Conservation (phyloP, 495 filamentous ascomycete genomes). For the Talaromyces wortmannii region DNA sequence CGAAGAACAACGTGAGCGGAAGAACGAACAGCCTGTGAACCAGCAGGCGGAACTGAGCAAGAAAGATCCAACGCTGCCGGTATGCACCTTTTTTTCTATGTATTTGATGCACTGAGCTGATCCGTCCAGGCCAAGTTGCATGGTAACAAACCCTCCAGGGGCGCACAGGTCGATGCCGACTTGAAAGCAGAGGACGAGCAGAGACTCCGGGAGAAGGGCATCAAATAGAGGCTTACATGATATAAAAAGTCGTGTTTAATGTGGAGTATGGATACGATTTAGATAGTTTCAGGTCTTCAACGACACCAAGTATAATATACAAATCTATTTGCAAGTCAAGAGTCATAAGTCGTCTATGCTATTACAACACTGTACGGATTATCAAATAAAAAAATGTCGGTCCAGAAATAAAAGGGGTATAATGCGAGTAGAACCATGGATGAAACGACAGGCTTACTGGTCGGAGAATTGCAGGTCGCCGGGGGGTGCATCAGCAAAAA, state of each 20-base stretch:
- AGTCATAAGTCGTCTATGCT: not conserved
- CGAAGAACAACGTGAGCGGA: slow-evolving; percentile 45
- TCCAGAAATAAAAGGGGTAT: too few relatives aligned
- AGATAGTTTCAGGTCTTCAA: too few relatives aligned
- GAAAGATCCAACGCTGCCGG: slow-evolving; percentile 62
- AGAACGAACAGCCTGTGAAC: slow-evolving; percentile 28
- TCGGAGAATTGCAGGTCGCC: slow-evolving; percentile 27
- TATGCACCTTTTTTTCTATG: slow-evolving; percentile 27
- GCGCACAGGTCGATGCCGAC: slow-evolving; percentile 65
- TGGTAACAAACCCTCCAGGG: slow-evolving; percentile 63
- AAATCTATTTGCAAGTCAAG: not conserved
- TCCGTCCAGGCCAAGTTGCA: slow-evolving; percentile 54
- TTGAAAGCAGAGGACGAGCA: slow-evolving; percentile 65
- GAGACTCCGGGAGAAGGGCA: slow-evolving; percentile 54
- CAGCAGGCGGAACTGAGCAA: slow-evolving; percentile 50
- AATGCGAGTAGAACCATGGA: too few relatives aligned
- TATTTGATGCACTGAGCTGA: not conserved
- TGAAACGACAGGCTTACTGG: not conserved
- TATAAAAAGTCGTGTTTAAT: not conserved
- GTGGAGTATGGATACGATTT: not conserved
- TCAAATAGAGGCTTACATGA: slow-evolving; percentile 15
- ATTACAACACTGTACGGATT: too few relatives aligned
- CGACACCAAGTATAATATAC: too few relatives aligned
- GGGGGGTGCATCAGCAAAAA: slow-evolving; percentile 33
- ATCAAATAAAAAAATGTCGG: too few relatives aligned